These are phyloP conservation scores for Delitschia confertaspora DNA, from an alignment of 495 filamentous ascomycete genomes.

Conservation along the genomic window DNA sequence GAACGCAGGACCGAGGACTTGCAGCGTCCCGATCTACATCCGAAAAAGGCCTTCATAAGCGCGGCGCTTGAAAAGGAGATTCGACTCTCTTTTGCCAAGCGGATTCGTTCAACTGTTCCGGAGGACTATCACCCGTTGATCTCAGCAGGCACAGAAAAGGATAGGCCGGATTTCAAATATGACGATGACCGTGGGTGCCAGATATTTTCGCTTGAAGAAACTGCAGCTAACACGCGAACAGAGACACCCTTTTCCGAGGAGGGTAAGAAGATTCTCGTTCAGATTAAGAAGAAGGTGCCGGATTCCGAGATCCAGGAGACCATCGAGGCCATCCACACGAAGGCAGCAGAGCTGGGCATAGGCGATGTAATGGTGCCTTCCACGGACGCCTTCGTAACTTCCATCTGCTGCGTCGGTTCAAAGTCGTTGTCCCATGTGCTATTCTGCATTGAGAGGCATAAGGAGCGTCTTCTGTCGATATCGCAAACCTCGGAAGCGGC, in stretches of 20 bases:
- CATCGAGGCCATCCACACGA: slow-evolving; percentile 66
- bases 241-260: slow-evolving; percentile 72
- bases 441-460: slow-evolving; percentile 91
- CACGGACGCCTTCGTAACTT: slow-evolving; percentile 86
- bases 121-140: slow-evolving; percentile 77
- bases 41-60: slow-evolving; percentile 83
- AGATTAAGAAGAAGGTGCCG: slow-evolving; percentile 72
- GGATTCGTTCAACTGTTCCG: slow-evolving; percentile 88
- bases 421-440: slow-evolving; percentile 95
- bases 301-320: slow-evolving; percentile 72
- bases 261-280: slow-evolving; percentile 65
- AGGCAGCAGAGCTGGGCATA: slow-evolving; percentile 56
- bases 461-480: slow-evolving; percentile 75
- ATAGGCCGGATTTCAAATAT: slow-evolving; percentile 86
- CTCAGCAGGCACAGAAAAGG: slow-evolving; percentile 79
- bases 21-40: slow-evolving; percentile 62
- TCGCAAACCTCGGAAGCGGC: slow-evolving; percentile 63
- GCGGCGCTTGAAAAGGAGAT: slow-evolving; percentile 96
- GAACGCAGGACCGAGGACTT: slow-evolving; percentile 76
- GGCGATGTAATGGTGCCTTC: slow-evolving; percentile 67
- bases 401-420: slow-evolving; percentile 82
- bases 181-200: slow-evolving; percentile 62
- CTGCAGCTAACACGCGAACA: slow-evolving; percentile 28
- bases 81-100: slow-evolving; percentile 87
- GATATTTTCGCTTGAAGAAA: background rate